Evolutionary conservation across 306 rosid species (phyloP).

Genomic region (Sesbania bispinosa): DNA sequence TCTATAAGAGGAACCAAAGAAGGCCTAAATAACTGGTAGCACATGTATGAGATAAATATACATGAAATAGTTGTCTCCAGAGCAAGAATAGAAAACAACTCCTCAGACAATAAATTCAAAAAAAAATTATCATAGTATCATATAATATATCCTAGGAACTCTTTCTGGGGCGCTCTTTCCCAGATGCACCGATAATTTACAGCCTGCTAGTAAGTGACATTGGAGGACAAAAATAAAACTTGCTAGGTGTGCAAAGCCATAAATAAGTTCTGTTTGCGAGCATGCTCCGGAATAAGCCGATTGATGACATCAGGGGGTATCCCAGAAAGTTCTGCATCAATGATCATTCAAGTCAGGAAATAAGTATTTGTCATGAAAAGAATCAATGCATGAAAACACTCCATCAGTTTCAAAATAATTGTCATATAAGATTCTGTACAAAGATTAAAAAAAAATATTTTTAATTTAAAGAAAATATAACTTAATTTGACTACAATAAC

Average conservation of each 20-base stretch:
- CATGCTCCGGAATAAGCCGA: conserved; percentile 93
- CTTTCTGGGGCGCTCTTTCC: no score
- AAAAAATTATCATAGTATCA: conserved; percentile 16
- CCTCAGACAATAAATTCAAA: conserved; percentile 29
- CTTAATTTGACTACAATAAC: no score
- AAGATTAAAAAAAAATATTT: no score
- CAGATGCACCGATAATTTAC: conserved; percentile 39
- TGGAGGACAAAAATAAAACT: conserved; percentile 17
- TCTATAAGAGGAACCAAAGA: not conserved
- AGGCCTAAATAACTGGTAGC: conserved; percentile 9
- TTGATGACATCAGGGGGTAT: conserved; percentile 62
- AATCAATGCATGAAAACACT: not conserved
- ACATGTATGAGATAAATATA: conserved; percentile 37
- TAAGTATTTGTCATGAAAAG: no score
- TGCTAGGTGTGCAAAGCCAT: conserved; percentile 92
- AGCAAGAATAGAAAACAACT: conserved; percentile 46
- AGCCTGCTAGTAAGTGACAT: conserved; percentile 35
- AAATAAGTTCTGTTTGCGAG: conserved; percentile 90
- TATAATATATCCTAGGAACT: conserved; percentile 38
- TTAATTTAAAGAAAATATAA: no score
- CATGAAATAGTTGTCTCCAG: conserved; percentile 30
- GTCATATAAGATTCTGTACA: not conserved
- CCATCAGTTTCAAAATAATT: not conserved
- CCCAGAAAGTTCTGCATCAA: conserved; percentile 77
- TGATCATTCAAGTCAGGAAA: conserved; percentile 11